Base-by-base conservation (phyloP, 164 flowering plant species). In the Stephania japonica region DNA sequence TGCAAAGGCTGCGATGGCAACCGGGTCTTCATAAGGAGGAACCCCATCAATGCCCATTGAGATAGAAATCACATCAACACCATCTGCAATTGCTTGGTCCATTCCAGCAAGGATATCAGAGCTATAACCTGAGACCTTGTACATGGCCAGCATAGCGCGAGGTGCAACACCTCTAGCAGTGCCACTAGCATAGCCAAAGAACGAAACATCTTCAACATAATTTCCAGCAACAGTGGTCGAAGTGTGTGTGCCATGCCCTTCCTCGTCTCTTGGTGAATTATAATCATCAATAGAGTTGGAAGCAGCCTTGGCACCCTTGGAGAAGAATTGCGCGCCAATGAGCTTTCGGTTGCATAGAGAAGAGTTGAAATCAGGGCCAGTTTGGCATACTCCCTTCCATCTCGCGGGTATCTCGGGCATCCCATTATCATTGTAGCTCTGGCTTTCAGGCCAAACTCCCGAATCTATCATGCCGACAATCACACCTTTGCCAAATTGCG, bases 371-470 rank as follows among this genome's bases (percentile, higher is more conserved):
- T 76, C 73, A 13, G 68, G 69, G 13, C 93, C 91, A 0, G 21
- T 69, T 70, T 85, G 68, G 50, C 94, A 87, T 1, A 23, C 42
- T 47, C 97, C 95, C 44, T 81, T 87, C 95, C 93, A 90, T 75
- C 79, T 85, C 0, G 74, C 41, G 1, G 92, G 92, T 8, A 88
- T 49, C 3, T 76, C 64, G 0, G 78, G 7, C 86, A 92, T 82
- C 0, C 93, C 94, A 10, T 80, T 69, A 25, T 89, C 93, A 0
- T 71, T 82, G 72, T 78, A 89, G 84, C 96, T 87, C 5, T 49
- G 71, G 53, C 85, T 85, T 77, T 90, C 93, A 0, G 95, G 95
- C 95, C 93, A 89, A 1, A 90, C 70, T 1, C 94, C 96, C 0
- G 81, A 70, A 74, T 92, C 98, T 12, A 92, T 70, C 12, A 89